Evolutionary conservation across 805 yeast species (phyloP).

Genomic region (Myxozyma neotropica): DNA sequence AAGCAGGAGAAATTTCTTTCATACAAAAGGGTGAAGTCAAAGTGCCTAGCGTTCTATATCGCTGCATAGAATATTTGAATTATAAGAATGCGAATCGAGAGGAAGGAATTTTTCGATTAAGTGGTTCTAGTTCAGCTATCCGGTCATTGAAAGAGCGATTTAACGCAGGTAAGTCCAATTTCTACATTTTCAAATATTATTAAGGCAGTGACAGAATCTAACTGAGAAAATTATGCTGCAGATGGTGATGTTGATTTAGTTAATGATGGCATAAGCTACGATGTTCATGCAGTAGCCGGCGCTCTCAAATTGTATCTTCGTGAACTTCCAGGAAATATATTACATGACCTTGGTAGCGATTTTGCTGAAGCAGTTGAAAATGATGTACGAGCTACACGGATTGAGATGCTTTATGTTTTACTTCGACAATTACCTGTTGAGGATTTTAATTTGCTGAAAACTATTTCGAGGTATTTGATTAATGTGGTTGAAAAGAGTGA

Average conservation of each 20-base stretch:
- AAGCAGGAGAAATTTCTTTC: slow-evolving; percentile 29
- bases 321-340: slow-evolving; percentile 69
- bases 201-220: not conserved
- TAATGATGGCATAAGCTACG: slow-evolving; percentile 44
- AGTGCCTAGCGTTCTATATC: slow-evolving; percentile 73
- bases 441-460: slow-evolving; percentile 62
- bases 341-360: slow-evolving; percentile 54
- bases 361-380: slow-evolving; percentile 46
- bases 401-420: slow-evolving; percentile 41
- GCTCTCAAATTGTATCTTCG: slow-evolving; percentile 79
- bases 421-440: slow-evolving; percentile 51
- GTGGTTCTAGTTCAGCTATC: slow-evolving; percentile 82
- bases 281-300: slow-evolving; percentile 86
- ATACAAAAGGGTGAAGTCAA: slow-evolving; percentile 26
- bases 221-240: not conserved
- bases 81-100: slow-evolving; percentile 73
- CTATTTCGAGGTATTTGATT: slow-evolving; percentile 66
- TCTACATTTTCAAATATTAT: not conserved
- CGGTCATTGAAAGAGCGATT: slow-evolving; percentile 68
- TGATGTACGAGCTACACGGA: slow-evolving; percentile 36
- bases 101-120: slow-evolving; percentile 88
- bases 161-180: slow-evolving; percentile 46
- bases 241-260: slow-evolving; percentile 69
- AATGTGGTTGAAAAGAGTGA: slow-evolving; percentile 63
- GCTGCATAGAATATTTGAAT: slow-evolving; percentile 71